A percentile compares a stretch with the other conserved stretches of the same genome.
These are phyloP conservation scores for Ormosia emarginata DNA, from an alignment of 306 rosid species.

Conservation along the genomic window DNA sequence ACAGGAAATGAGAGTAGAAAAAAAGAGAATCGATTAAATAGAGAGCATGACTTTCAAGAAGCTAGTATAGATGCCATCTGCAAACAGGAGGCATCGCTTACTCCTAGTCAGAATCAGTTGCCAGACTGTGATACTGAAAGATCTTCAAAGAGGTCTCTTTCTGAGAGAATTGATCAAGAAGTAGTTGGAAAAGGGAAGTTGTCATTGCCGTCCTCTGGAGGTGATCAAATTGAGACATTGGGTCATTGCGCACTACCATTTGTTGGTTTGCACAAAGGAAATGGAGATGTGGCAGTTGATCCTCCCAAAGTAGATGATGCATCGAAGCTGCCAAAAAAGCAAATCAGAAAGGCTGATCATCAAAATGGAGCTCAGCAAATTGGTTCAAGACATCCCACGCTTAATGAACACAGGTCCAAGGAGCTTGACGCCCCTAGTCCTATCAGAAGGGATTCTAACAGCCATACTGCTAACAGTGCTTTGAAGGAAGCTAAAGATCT, in stretches of 20 bases:
- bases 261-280: slow-evolving; percentile 54
- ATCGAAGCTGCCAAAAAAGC: slow-evolving; percentile 55
- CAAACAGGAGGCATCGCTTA: slow-evolving; percentile 43
- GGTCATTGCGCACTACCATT: slow-evolving; percentile 51
- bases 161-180: slow-evolving; percentile 59
- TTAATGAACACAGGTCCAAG: slow-evolving; percentile 64
- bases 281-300: slow-evolving; percentile 47
- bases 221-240: slow-evolving; percentile 43
- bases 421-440: slow-evolving; percentile 86
- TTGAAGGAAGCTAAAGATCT: slow-evolving; percentile 90
- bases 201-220: slow-evolving; percentile 56
- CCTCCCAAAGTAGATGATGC: slow-evolving; percentile 56
- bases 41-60: slow-evolving; percentile 44
- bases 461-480: slow-evolving; percentile 72
- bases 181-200: slow-evolving; percentile 54
- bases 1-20: slow-evolving; percentile 50
- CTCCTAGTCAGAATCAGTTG: slow-evolving; percentile 50
- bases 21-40: slow-evolving; percentile 47
- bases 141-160: slow-evolving; percentile 53
- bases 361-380: slow-evolving; percentile 67
- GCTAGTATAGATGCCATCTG: slow-evolving; percentile 36
- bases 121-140: slow-evolving; percentile 56
- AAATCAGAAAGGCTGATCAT: slow-evolving; percentile 55
- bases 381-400: slow-evolving; percentile 56
- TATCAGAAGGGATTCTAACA: slow-evolving; percentile 68